Base-by-base conservation (phyloP, 768 basidiomycete species). In the Lentinus tigrinus region DNA sequence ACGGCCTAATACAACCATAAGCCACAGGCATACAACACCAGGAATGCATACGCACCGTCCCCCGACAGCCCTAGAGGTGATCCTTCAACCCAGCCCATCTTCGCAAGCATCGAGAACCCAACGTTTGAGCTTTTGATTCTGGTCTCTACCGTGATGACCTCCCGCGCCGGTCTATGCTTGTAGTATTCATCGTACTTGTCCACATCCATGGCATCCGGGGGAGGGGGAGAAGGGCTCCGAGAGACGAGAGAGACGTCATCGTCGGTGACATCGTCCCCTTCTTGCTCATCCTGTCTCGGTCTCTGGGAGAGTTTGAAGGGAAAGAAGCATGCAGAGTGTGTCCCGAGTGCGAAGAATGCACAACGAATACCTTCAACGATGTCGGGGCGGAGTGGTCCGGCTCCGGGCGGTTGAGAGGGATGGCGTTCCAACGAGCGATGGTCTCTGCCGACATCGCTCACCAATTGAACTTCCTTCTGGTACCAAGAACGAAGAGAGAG, bases 31-130 rank as follows among this genome's bases (percentile, higher is more conserved):
- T 57, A 54, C 37, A 21, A 34, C 21, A 17, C 14, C 10, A 46
- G 36, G 53, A 39, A n/a, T n/a, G 21, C 28, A 21, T 36, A 58
- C 74, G 19, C 60, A 92, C 92, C 92, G 57, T 92, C 88, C 27
- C 80, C 84, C 51, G 89, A 88, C 16, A 89, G 64, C 4, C 92
- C 92, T 1, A 94, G 75, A 17, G 88, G 84, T 62, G 87, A 83
- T 13, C 92, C 92, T 67, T 91, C 89, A 0, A 79, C 73, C 92
- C 92, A 93, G 7, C 92, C 92, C 52, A 93, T 81, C 72, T 88
- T 93, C 31, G 85, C 80, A 1, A 94, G 82, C 77, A 94, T 80
- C 8, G 82, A 77, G 69, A 92, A 93, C 13, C 92, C 92, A 66
- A 86, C 89, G 73, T 94, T 94, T 37, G 83, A 80, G 40, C 81